phyloP scores from a whole-genome alignment of 345 rosid species.

The Pugionium cornutum region DNA sequence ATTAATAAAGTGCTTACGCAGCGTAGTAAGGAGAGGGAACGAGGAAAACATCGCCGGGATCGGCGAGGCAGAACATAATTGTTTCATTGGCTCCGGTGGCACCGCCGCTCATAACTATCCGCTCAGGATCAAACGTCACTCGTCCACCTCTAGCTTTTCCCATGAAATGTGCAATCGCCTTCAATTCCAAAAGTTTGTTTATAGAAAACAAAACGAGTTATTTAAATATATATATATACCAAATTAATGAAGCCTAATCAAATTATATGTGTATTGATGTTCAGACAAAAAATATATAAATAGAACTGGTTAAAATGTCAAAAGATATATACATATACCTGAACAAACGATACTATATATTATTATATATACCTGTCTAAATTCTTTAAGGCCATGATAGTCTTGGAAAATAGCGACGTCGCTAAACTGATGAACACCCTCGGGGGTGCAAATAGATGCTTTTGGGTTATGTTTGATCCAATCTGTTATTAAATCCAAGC shows the following conservation, averaged over 20 bases:
- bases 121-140: conserved; percentile 61
- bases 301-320: no score
- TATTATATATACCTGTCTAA: conserved; percentile 54
- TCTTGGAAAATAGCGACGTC: conserved; percentile 81
- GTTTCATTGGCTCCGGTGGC: conserved; percentile 89
- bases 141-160: conserved; percentile 60
- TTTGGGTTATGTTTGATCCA: conserved; percentile 68
- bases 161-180: conserved; percentile 88
- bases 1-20: conserved; percentile 47
- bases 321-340: no score
- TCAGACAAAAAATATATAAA: no score
- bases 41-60: conserved; percentile 83
- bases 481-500: conserved; percentile 54
- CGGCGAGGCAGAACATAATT: conserved; percentile 79
- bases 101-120: conserved; percentile 84
- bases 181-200: conserved; percentile 3
- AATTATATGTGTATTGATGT: no score
- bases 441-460: conserved; percentile 74
- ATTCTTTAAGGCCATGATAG: conserved; percentile 72
- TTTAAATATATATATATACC: not conserved
- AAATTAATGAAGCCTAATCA: no score
- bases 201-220: no score
- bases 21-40: conserved; percentile 82
- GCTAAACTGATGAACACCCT: conserved; percentile 58
- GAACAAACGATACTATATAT: not conserved